Evolutionary conservation across 2,329 filamentous ascomycete species (phyloP).

Genomic region (Ophiostoma ulmi): DNA sequence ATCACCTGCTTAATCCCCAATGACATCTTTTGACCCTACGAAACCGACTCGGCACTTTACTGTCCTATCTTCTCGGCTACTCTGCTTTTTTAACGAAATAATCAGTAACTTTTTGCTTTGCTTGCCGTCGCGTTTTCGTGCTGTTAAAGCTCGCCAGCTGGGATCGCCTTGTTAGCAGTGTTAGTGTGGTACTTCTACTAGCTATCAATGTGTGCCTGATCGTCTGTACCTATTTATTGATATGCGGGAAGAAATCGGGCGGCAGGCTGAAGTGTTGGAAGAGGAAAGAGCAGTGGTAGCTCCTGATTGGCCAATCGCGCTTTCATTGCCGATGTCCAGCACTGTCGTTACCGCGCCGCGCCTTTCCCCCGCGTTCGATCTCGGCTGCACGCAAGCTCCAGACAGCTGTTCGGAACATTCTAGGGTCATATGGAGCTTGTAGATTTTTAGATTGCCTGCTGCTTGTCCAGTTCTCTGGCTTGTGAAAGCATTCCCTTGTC

Average conservation of each 20-base stretch:
- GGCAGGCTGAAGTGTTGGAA: neutral
- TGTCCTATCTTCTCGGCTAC: neutral
- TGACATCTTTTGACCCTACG: neutral
- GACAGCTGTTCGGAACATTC: neutral
- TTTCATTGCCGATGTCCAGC: constrained; percentile 16
- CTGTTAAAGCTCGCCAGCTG: constrained; percentile 11
- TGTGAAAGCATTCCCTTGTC: neutral
- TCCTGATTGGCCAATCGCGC: constrained; percentile 22
- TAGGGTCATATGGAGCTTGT: neutral
- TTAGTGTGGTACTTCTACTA: constrained; percentile 16
- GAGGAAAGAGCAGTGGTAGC: neutral
- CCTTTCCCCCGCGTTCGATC: constrained; percentile 17
- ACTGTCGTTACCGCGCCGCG: constrained; percentile 15
- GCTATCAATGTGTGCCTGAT: neutral
- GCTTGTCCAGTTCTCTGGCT: neutral
- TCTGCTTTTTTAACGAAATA: neutral
- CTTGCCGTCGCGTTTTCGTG: constrained; percentile 21
- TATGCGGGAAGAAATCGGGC: constrained; percentile 19
- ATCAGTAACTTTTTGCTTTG: neutral
- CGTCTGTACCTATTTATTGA: constrained; percentile 2
- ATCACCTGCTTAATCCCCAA: neutral
- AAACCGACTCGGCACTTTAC: neutral
- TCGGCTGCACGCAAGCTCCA: constrained; percentile 17
- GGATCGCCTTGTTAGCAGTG: neutral
- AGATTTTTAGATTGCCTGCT: neutral